Conservation (phyloP, 2,329 filamentous ascomycete species). For the Sporothrix sp. region DNA sequence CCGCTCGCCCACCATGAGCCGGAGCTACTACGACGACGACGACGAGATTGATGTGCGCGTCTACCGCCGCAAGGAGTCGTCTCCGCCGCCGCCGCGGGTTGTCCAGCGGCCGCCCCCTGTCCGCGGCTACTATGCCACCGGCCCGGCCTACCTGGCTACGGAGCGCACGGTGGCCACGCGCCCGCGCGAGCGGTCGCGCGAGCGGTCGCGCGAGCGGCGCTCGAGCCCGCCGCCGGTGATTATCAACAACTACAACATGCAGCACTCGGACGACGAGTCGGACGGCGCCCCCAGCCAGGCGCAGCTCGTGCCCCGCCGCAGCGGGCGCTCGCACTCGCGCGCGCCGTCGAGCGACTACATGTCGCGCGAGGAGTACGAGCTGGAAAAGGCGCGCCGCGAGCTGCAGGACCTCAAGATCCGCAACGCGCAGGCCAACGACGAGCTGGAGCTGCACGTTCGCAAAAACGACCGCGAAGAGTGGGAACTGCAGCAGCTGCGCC, state of each 20-base stretch:
- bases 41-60: conserved; percentile 46
- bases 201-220: conserved; percentile 40
- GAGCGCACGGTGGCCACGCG: conserved; percentile 39
- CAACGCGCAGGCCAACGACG: conserved; percentile 31
- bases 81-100: conserved; percentile 23
- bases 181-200: conserved; percentile 35
- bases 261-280: conserved; percentile 33
- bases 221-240: conserved; percentile 41
- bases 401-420: conserved; percentile 37
- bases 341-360: conserved; percentile 23
- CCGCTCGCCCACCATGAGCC: conserved; percentile 17
- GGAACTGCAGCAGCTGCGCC: conserved; percentile 28
- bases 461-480: conserved; percentile 39
- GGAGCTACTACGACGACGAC: conserved; percentile 39
- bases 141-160: conserved; percentile 33
- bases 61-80: conserved; percentile 27
- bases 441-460: conserved; percentile 39
- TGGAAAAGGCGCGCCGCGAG: conserved; percentile 30
- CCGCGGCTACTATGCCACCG: conserved; percentile 33
- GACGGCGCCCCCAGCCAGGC: conserved; percentile 20
- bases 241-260: conserved; percentile 44
- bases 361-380: conserved; percentile 34
- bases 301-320: conserved; percentile 25
- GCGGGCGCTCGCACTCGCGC: conserved; percentile 17
- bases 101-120: conserved; percentile 23